phyloP scores from a whole-genome alignment of 805 yeast species.

The Starmerella sp. region DNA sequence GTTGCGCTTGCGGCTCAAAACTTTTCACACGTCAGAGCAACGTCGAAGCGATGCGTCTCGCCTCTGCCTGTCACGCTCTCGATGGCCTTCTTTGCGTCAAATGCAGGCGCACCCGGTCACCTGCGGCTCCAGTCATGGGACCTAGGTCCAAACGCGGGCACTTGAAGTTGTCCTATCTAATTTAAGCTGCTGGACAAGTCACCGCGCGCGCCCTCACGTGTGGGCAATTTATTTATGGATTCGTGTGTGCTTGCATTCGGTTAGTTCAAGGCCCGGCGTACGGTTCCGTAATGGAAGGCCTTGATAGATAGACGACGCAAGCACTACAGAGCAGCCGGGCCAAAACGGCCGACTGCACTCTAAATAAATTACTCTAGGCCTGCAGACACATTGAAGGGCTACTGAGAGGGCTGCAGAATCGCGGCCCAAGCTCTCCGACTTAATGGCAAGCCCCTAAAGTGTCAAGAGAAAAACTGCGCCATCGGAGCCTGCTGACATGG shows the following conservation, averaged over 20 bases:
- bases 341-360: not conserved
- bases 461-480: not conserved
- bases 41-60: too few species aligned
- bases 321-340: not conserved
- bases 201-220: not conserved
- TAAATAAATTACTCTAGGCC: slow-evolving; percentile 17
- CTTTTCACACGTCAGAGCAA: too few species aligned
- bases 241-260: not conserved
- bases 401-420: not conserved
- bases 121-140: too few species aligned
- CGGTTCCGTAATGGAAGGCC: not conserved
- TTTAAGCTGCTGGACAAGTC: too few species aligned
- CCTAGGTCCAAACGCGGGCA: too few species aligned
- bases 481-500: not conserved
- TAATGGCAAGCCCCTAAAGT: slow-evolving; percentile 10
- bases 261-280: not conserved
- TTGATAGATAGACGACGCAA: not conserved
- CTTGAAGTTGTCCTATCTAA: too few species aligned
- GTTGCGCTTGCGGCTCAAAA: too few species aligned
- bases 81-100: too few species aligned
- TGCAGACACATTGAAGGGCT: slow-evolving; percentile 24
- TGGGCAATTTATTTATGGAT: not conserved
- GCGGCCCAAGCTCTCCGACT: slow-evolving; percentile 10
- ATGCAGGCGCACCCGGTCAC: too few species aligned
- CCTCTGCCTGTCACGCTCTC: too few species aligned